phyloP scores from a whole-genome alignment of 495 filamentous ascomycete species.

The Penicillium herquei region DNA sequence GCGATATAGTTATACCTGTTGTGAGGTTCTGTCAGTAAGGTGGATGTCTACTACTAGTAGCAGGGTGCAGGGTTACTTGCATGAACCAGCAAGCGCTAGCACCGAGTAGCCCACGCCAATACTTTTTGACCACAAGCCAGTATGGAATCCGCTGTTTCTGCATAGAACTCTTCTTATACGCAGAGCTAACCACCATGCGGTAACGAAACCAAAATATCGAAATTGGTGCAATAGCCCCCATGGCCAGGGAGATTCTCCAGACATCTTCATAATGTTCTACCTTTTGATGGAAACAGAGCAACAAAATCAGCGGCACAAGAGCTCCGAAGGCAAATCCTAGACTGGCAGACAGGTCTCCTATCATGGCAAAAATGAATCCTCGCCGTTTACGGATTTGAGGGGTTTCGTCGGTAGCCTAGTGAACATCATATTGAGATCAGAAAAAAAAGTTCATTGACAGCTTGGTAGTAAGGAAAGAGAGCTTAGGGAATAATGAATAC shows the following conservation, averaged over 20 bases:
- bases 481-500: too few relatives aligned
- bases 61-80: constrained; percentile 2
- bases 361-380: constrained; percentile 37
- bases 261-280: constrained; percentile 26
- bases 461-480: too few relatives aligned
- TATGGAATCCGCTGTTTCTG: constrained; percentile 32
- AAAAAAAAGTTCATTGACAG: too few relatives aligned
- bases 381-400: constrained; percentile 26
- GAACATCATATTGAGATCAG: too few relatives aligned
- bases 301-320: constrained; percentile 27
- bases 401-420: constrained; percentile 27
- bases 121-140: constrained; percentile 32
- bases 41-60: neutral
- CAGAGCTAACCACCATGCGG: constrained; percentile 51
- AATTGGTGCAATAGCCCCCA: constrained; percentile 31
- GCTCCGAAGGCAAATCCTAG: constrained; percentile 33
- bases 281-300: constrained; percentile 29
- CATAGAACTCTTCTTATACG: constrained; percentile 68
- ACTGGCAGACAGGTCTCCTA: constrained; percentile 32
- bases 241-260: constrained; percentile 33
- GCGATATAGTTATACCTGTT: constrained; percentile 41
- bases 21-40: neutral
- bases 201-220: constrained; percentile 42
- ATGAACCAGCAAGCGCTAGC: constrained; percentile 39
- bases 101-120: constrained; percentile 38